Conservation (phyloP, 768 basidiomycete species). For the Thelephora aurantiotincta region DNA sequence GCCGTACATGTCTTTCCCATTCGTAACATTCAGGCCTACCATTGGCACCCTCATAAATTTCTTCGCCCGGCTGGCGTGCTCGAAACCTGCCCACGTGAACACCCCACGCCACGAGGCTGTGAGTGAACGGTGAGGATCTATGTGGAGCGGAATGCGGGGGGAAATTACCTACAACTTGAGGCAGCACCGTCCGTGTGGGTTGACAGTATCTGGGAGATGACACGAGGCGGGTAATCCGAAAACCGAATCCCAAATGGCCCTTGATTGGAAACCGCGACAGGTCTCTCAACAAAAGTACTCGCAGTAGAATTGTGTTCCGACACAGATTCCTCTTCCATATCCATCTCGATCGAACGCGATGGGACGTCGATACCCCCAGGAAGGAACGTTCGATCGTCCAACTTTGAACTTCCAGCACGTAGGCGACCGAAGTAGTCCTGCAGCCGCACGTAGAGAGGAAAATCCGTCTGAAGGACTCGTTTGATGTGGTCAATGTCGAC, state of each 20-base stretch:
- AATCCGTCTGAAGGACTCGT: no score
- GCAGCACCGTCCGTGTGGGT: background rate
- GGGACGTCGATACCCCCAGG: background rate
- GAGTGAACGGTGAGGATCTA: background rate
- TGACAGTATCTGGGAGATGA: background rate
- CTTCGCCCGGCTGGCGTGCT: background rate
- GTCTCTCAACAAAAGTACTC: background rate
- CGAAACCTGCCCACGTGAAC: background rate
- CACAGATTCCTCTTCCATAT: background rate
- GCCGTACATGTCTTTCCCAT: background rate
- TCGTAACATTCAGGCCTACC: background rate
- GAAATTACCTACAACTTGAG: background rate
- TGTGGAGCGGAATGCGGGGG: background rate
- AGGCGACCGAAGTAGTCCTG: no score
- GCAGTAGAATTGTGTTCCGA: background rate
- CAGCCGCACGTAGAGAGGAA: no score
- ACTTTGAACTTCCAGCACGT: no score
- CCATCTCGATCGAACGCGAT: background rate
- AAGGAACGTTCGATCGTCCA: background rate
- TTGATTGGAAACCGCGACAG: background rate
- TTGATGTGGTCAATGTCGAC: no score
- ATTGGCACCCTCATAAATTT: background rate
- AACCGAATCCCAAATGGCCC: background rate
- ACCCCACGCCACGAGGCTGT: background rate
- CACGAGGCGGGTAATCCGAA: background rate